phyloP scores from a whole-genome alignment of 495 filamentous ascomycete genomes.

The Xylaria acuta region DNA sequence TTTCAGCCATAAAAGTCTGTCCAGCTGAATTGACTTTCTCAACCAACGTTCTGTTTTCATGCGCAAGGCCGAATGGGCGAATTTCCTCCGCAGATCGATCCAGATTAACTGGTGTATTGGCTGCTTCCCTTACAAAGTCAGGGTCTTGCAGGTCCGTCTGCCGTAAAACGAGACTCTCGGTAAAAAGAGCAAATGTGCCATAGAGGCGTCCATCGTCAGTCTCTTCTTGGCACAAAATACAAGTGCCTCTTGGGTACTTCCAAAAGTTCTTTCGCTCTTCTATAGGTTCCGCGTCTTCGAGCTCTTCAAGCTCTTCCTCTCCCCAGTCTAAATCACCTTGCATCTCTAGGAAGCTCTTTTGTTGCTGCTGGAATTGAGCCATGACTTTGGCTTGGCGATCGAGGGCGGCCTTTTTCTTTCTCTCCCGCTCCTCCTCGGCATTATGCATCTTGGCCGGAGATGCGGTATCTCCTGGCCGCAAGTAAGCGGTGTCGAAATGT shows the following conservation, averaged over 20 bases:
- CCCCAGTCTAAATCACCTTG: conserved; percentile 88
- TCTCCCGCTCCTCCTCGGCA: conserved; percentile 73
- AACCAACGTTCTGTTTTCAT: conserved; percentile 80
- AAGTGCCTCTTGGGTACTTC: conserved; percentile 94
- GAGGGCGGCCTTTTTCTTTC: conserved; percentile 86
- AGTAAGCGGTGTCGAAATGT: conserved; percentile 68
- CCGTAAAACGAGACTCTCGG: conserved; percentile 84
- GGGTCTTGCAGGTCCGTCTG: conserved; percentile 81
- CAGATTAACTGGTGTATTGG: conserved; percentile 75
- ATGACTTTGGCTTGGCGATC: conserved; percentile 91
- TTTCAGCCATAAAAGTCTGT: conserved; percentile 70
- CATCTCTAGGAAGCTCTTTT: conserved; percentile 88
- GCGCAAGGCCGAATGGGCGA: conserved; percentile 87
- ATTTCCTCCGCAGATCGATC: conserved; percentile 82
- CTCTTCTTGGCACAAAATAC: conserved; percentile 95
- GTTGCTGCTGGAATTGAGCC: conserved; percentile 96
- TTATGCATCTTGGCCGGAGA: conserved; percentile 60
- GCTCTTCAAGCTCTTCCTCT: conserved; percentile 71
- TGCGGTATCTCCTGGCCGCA: conserved; percentile 56
- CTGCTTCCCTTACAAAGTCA: conserved; percentile 84
- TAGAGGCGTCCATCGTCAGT: conserved; percentile 87
- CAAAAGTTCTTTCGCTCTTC: conserved; percentile 76
- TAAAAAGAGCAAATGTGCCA: conserved; percentile 89
- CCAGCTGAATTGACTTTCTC: conserved; percentile 76
- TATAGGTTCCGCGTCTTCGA: conserved; percentile 56